Evolutionary conservation across 805 yeast species (phyloP).

Genomic region (Ogataea methanolica): DNA sequence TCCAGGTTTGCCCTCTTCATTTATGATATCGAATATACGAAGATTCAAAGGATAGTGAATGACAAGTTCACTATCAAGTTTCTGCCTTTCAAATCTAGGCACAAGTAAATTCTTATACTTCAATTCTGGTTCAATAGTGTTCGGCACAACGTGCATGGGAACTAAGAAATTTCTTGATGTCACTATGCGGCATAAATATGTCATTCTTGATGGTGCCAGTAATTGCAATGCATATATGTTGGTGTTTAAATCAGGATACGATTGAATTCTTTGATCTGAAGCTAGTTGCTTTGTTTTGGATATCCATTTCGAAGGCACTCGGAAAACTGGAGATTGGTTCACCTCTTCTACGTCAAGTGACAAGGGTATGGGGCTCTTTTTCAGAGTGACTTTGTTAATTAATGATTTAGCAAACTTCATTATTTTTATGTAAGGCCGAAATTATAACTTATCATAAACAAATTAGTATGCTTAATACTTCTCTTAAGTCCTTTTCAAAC

Average conservation of each 20-base stretch:
- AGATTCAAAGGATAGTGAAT: background rate
- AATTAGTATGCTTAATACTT: background rate
- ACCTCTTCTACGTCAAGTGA: background rate
- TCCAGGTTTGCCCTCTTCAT: too few relatives aligned
- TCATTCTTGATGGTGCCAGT: slow-evolving; percentile 40
- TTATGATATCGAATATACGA: too few relatives aligned
- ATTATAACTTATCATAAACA: background rate
- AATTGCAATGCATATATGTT: slow-evolving; percentile 38
- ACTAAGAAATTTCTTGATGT: slow-evolving; percentile 37
- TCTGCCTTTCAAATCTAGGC: slow-evolving; percentile 8
- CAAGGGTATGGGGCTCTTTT: background rate
- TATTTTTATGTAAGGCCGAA: background rate
- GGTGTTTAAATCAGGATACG: slow-evolving; percentile 20
- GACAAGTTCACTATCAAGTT: background rate
- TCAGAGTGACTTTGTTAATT: background rate
- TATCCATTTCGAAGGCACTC: slow-evolving; percentile 23
- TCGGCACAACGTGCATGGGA: slow-evolving; percentile 26
- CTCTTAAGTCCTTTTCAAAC: background rate
- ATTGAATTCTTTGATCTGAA: slow-evolving; percentile 12
- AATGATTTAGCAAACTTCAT: slow-evolving; percentile 10
- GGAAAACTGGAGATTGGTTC: slow-evolving; percentile 17
- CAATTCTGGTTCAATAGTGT: slow-evolving; percentile 5
- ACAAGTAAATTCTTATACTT: slow-evolving; percentile 6
- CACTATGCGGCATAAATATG: slow-evolving; percentile 30
- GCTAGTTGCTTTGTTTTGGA: slow-evolving; percentile 7